These are phyloP conservation scores for Scutellaria galericulata DNA, from an alignment of 257 asterid species.

Conservation along the genomic window DNA sequence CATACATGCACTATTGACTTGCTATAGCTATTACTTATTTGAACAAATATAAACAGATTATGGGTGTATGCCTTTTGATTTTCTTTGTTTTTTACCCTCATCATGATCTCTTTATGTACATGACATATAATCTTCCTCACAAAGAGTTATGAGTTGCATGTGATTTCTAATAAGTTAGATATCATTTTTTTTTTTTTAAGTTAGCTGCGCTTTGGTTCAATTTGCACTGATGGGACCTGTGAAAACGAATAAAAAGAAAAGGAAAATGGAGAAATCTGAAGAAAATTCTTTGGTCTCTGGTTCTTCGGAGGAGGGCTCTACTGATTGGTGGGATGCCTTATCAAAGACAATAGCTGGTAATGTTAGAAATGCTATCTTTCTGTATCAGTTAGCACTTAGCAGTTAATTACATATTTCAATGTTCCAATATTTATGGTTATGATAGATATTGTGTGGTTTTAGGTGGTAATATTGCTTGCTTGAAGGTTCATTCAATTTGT, in stretches of 20 bases:
- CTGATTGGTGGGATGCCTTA: slow-evolving; percentile 70
- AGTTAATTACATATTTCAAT: slow-evolving; percentile 27
- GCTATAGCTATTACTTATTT: slow-evolving; percentile 25
- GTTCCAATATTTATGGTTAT: slow-evolving; percentile 20
- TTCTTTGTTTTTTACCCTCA: slow-evolving; percentile 26
- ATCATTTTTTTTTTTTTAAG: slow-evolving; percentile 20
- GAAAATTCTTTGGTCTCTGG: slow-evolving; percentile 51
- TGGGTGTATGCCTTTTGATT: neutral
- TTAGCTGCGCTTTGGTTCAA: slow-evolving; percentile 37
- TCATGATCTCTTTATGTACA: slow-evolving; percentile 19
- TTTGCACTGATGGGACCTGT: slow-evolving; percentile 64
- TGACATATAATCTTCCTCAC: slow-evolving; percentile 25
- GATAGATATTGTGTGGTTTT: slow-evolving; percentile 2
- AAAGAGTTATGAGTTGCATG: slow-evolving; percentile 31
- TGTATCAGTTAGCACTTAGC: neutral
- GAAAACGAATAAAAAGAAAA: slow-evolving; percentile 68
- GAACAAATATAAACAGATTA: too few species aligned
- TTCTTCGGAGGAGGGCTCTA: slow-evolving; percentile 62
- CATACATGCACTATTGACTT: slow-evolving; percentile 18
- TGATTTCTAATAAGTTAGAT: slow-evolving; percentile 34
- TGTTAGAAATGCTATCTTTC: neutral
- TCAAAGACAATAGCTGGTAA: slow-evolving; percentile 65
- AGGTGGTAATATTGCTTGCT: slow-evolving; percentile 13
- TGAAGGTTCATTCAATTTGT: slow-evolving; percentile 5
- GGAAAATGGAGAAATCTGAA: slow-evolving; percentile 64